Evolutionary conservation across 306 rosid genomes (phyloP), one percentile per base, ranked within the genome.

Genomic region (Vigna hirtella): DNA sequence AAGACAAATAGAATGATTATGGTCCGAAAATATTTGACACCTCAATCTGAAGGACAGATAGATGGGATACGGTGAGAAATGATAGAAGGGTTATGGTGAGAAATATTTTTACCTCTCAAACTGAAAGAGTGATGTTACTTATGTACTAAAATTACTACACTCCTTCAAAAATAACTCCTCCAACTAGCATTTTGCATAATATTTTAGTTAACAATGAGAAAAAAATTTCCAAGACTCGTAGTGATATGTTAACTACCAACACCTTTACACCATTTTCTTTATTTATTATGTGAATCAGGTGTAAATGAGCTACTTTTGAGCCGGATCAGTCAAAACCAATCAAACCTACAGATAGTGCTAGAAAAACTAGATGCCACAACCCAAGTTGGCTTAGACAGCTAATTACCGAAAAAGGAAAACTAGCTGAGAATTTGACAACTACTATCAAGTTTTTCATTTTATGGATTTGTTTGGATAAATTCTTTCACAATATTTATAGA

Each of bases 331-430:
- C 82, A 56, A 16, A 30, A 52, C 24, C 74, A 56, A 34, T 16
- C 55, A 74, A 36, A 43, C 40, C 13, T 67, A 59, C 42, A 58
- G 14, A 38, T n/a, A 66, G 34, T 24, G 38, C 50, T 13, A 48
- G 15, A 66, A 81, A 74, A 42, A 81, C 61, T 7, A 74, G 55
- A 74, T 14, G 43, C 48, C 32, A 30, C 64, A 74, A 57, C 30
- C 68, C 17, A 68, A 42, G 77, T 67, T 66, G 49, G 40, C 28
- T 78, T 58, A 30, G 38, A 43, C 53, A 20, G 47, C 62, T 65
- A 24, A 77, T 68, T 55, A 77, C 50, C 50, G 2, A 53, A 42
- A 26, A 77, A 55, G 20, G 30, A 52, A 9, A 42, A 14, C 24
- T 38, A 77, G 43, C 7, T 15, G 5, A 12, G 24, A 20, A 59